These are phyloP conservation scores for Graphiopsis chlorocephala DNA, from an alignment of 2,329 filamentous ascomycete genomes.

Conservation along the genomic window DNA sequence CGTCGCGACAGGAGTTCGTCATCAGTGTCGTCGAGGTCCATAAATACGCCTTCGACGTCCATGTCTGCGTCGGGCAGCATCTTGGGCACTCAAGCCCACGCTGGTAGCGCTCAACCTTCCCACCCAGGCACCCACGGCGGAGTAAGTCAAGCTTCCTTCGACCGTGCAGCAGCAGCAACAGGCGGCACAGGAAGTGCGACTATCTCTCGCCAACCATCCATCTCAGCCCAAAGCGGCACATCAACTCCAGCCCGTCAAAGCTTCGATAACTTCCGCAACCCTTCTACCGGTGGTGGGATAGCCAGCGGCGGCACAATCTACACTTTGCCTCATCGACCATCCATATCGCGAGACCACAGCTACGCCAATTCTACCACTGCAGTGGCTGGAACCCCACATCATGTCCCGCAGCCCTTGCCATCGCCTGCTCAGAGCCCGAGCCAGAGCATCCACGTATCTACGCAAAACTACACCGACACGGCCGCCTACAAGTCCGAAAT, in stretches of 20 bases:
- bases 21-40: slow-evolving; percentile 18
- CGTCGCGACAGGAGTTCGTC: slow-evolving; percentile 46
- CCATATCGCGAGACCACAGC: slow-evolving; percentile 32
- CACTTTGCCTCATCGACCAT: slow-evolving; percentile 34
- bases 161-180: slow-evolving; percentile 34
- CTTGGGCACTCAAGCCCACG: slow-evolving; percentile 23
- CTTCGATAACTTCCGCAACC: slow-evolving; percentile 28
- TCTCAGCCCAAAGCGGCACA: slow-evolving; percentile 31
- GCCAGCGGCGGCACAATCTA: slow-evolving; percentile 19
- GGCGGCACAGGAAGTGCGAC: slow-evolving; percentile 17
- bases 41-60: slow-evolving; percentile 20
- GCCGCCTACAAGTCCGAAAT: slow-evolving; percentile 45
- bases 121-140: slow-evolving; percentile 23
- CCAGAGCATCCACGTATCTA: slow-evolving; percentile 23
- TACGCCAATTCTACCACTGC: slow-evolving; percentile 29
- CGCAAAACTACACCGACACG: slow-evolving; percentile 39
- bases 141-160: slow-evolving; percentile 35
- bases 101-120: slow-evolving; percentile 21
- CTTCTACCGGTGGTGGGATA: not conserved
- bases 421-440: slow-evolving; percentile 24
- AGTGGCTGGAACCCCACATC: slow-evolving; percentile 25
- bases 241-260: slow-evolving; percentile 35
- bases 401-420: slow-evolving; percentile 21
- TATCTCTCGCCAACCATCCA: slow-evolving; percentile 34
- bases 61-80: slow-evolving; percentile 21